These are phyloP conservation scores for Geotrichum siamense DNA, from an alignment of 1,139 yeast species.

Conservation along the genomic window DNA sequence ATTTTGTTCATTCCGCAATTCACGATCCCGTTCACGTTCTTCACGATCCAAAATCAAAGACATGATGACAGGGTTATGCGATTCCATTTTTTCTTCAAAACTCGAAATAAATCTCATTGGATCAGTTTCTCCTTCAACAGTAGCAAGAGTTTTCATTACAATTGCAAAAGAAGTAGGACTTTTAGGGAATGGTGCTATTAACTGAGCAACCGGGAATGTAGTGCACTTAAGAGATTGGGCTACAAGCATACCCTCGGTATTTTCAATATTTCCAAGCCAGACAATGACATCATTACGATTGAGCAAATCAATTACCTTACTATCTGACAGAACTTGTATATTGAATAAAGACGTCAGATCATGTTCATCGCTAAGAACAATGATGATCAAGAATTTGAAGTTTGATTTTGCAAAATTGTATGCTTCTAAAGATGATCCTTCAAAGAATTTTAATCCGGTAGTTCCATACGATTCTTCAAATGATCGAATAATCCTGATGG, in stretches of 20 bases:
- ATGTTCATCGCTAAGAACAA: slow-evolving; percentile 66
- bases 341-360: slow-evolving; percentile 54
- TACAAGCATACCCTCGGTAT: slow-evolving; percentile 78
- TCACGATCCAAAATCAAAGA: slow-evolving; percentile 55
- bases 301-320: slow-evolving; percentile 47
- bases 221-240: slow-evolving; percentile 70
- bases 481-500: slow-evolving; percentile 36
- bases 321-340: slow-evolving; percentile 49
- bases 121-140: slow-evolving; percentile 52
- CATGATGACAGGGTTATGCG: slow-evolving; percentile 55
- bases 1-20: slow-evolving; percentile 67
- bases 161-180: slow-evolving; percentile 33
- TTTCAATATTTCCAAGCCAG: slow-evolving; percentile 85
- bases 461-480: slow-evolving; percentile 37
- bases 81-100: slow-evolving; percentile 36
- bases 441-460: slow-evolving; percentile 40
- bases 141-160: slow-evolving; percentile 52
- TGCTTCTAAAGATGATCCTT: slow-evolving; percentile 75
- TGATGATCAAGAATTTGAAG: slow-evolving; percentile 63
- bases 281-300: slow-evolving; percentile 48
- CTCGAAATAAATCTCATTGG: slow-evolving; percentile 34
- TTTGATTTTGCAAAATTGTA: slow-evolving; percentile 58
- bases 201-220: slow-evolving; percentile 71
- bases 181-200: slow-evolving; percentile 46
- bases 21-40: slow-evolving; percentile 53